phyloP scores from a whole-genome alignment of 306 rosid species.

The Citrullus colocynthis region DNA sequence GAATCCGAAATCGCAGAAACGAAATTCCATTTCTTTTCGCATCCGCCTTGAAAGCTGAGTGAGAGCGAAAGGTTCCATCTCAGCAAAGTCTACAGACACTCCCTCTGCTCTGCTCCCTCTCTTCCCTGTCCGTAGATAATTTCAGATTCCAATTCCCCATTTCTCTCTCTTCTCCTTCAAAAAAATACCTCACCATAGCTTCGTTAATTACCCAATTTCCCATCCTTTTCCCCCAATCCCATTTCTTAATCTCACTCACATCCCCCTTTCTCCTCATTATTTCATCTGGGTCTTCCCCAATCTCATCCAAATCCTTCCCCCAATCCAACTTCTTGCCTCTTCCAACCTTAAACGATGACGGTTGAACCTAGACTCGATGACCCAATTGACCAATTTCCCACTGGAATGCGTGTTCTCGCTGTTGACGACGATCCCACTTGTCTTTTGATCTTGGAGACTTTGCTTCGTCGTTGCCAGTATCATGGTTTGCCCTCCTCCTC shows the following conservation, averaged over 20 bases:
- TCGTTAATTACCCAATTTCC: neutral
- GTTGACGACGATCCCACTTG: constrained; percentile 92
- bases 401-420: constrained; percentile 95
- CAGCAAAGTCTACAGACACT: neutral
- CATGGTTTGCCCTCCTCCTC: constrained; percentile 45
- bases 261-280: neutral
- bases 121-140: neutral
- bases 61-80: constrained; percentile 1
- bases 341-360: constrained; percentile 15
- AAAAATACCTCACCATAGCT: neutral
- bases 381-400: constrained; percentile 52
- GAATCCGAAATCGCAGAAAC: neutral
- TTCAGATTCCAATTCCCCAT: neutral
- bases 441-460: constrained; percentile 55
- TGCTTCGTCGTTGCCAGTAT: constrained; percentile 80
- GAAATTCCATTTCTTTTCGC: neutral
- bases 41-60: constrained; percentile 1
- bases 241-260: neutral
- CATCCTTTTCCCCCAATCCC: neutral
- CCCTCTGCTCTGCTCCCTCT: neutral
- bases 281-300: neutral
- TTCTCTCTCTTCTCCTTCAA: neutral
- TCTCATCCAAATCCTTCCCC: neutral
- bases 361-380: constrained; percentile 34
- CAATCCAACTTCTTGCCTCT: neutral